These are phyloP conservation scores for Actinomortierella ambigua DNA, from an alignment of 371 early-diverging fungal species.

Conservation along the genomic window DNA sequence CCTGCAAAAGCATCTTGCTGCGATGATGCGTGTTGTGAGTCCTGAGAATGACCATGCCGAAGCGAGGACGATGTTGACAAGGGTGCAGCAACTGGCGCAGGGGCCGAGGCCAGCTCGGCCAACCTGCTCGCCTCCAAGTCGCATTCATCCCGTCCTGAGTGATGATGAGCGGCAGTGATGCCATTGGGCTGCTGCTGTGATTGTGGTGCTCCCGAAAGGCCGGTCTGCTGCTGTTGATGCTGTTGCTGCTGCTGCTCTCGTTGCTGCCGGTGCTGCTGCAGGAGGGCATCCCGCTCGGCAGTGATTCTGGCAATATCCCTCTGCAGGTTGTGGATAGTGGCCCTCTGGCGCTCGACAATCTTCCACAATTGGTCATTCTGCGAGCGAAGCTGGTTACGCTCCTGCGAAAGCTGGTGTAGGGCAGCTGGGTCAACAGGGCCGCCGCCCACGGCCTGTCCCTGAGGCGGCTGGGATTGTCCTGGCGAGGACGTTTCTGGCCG, in stretches of 20 bases:
- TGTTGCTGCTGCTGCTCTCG: conserved; percentile 17
- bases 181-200: too few species aligned
- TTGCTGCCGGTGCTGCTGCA: conserved; percentile 14
- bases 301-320: conserved; percentile 59
- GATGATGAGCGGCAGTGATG: too few species aligned
- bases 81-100: too few species aligned
- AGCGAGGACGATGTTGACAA: too few species aligned
- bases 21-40: too few species aligned
- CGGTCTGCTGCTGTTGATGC: conserved; percentile 14
- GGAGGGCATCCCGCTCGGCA: conserved; percentile 60
- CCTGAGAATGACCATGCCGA: too few species aligned
- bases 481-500: conserved; percentile 30
- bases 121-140: too few species aligned
- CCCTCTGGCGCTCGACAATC: conserved; percentile 87
- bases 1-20: too few species aligned
- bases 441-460: conserved; percentile 24
- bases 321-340: conserved; percentile 76
- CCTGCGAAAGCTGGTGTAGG: conserved; percentile 49
- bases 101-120: too few species aligned
- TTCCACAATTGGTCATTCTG: conserved; percentile 92
- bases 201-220: too few species aligned
- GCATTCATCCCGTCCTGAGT: too few species aligned
- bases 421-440: conserved; percentile 31
- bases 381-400: conserved; percentile 66
- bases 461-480: conserved; percentile 5